Base-by-base conservation (phyloP, 2,329 filamentous ascomycete genomes). In the Acephala macrosclerotiorum region DNA sequence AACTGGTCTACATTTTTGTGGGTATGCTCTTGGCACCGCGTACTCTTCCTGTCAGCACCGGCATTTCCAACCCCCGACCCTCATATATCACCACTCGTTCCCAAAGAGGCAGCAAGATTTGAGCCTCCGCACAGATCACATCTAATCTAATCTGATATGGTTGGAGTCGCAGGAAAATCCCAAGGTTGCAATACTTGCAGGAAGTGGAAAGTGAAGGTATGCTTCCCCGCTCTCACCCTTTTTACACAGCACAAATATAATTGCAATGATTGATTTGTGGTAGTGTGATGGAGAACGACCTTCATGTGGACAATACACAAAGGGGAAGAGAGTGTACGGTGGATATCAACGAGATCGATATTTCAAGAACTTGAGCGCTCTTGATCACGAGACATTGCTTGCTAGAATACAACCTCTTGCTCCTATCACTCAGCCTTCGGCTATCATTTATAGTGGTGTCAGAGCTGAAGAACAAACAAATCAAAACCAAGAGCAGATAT, bases 321-420 rank as follows among this genome's bases (percentile, higher is more conserved):
- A 64, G 60, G 63, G 45, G 38, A 64, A 60, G 22, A 61, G 64
- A 56, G 51, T 55, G 35, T 66, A 60, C 22, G 62, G 60, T 60
- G 64, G 64, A 53, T 66, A 66, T 56, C 55, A 64, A 60, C 64
- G 64, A 36, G 62, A 66, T 56, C 63, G 60, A 33, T 55, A 66
- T 53, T 66, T 66, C 64, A 66, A 66, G 45, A 66, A 66, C 47
- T 60, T 66, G 45, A 66, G 60, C 53, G 60, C 64, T 47, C 59
- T 66, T 60, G 64, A 66, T 64, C 60, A 35, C 38, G 60, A 59
- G 45, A 60, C 60, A 18, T 51, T 66, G 33, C 58, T 66, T 60
- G 60, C 33, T 20, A 63, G 64, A 38, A 60, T 45, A 25, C 64
- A 66, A 49, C 64, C 64, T 51, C 56, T 66, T 35, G 59, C 58